A percentile compares a stretch with the other conserved stretches of the same genome.
phyloP scores from a whole-genome alignment of 2,329 filamentous ascomycete species.

The Penicillium sp. region DNA sequence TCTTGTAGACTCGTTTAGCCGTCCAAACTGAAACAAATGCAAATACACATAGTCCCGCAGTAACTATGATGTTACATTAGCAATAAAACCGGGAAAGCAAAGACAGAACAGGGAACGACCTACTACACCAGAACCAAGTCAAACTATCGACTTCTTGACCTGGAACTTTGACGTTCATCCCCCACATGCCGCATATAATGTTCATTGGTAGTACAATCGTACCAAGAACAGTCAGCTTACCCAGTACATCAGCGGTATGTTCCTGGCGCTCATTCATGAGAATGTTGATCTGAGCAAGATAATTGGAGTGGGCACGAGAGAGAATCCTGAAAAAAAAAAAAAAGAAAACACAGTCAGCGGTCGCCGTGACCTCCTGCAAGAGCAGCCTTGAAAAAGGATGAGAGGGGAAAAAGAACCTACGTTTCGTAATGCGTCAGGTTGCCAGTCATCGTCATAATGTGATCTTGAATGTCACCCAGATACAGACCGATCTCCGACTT shows the following conservation, averaged over 20 bases:
- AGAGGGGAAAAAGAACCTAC: constrained; percentile 52
- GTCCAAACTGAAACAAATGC: constrained; percentile 76
- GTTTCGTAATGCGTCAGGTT: constrained; percentile 96
- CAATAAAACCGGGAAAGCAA: neutral
- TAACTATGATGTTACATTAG: constrained; percentile 47
- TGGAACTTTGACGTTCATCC: constrained; percentile 97
- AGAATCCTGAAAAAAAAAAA: constrained; percentile 68
- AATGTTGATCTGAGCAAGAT: constrained; percentile 98
- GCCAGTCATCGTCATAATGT: constrained; percentile 97
- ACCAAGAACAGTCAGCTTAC: constrained; percentile 90
- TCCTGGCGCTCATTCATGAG: constrained; percentile 98
- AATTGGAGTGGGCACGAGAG: constrained; percentile 88
- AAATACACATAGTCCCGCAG: constrained; percentile 73
- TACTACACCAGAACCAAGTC: constrained; percentile 68
- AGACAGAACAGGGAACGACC: constrained; percentile 15
- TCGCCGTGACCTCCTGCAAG: constrained; percentile 5
- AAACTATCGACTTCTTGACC: constrained; percentile 82
- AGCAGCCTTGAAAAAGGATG: neutral
- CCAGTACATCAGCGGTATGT: constrained; percentile 89
- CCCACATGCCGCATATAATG: constrained; percentile 97
- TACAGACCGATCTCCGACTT: constrained; percentile 96
- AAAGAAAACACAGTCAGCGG: constrained; percentile 15
- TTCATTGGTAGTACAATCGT: constrained; percentile 99
- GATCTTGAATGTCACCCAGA: constrained; percentile 96
- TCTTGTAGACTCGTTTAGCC: constrained; percentile 79